Conservation (phyloP, 495 filamentous ascomycete genomes). For the Pseudoneurospora amorphoporcata region DNA sequence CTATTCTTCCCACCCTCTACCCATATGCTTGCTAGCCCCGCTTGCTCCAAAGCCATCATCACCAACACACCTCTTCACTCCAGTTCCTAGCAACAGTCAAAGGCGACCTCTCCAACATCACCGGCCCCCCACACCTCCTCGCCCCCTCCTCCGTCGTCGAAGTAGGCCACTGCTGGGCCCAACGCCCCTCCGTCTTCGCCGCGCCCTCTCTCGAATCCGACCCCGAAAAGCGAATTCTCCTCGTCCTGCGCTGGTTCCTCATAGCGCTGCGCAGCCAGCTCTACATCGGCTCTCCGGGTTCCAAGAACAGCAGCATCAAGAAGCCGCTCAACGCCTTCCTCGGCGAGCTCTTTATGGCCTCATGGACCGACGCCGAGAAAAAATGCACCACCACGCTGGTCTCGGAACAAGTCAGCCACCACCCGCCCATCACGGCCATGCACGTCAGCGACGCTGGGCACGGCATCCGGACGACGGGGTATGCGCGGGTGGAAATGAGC, state of each 20-base stretch:
- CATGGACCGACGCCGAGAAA: conserved; percentile 85
- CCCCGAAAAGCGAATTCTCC: conserved; percentile 59
- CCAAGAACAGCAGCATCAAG: conserved; percentile 18
- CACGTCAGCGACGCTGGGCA: conserved; percentile 65
- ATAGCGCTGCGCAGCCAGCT: conserved; percentile 74
- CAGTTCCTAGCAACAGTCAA: conserved; percentile 76
- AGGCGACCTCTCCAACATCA: conserved; percentile 77
- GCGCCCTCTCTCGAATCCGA: conserved; percentile 64
- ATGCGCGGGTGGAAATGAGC: conserved; percentile 78
- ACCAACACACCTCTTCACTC: conserved; percentile 3
- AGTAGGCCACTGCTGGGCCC: conserved; percentile 80
- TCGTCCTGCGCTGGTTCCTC: conserved; percentile 79
- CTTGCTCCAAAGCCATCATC: neutral
- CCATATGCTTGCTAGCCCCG: neutral
- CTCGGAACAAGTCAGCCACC: conserved; percentile 96
- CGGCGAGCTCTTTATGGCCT: conserved; percentile 78
- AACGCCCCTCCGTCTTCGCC: conserved; percentile 68
- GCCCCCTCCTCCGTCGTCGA: conserved; percentile 71
- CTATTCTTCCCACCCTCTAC: neutral
- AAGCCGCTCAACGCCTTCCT: conserved; percentile 96
- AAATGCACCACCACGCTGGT: conserved; percentile 95
- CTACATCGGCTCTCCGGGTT: conserved; percentile 19
- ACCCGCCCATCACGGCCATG: conserved; percentile 88
- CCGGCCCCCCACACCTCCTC: conserved; percentile 77
- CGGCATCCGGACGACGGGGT: conserved; percentile 69